Evolutionary conservation across 2,329 filamentous ascomycete genomes (phyloP).

Genomic region (Microcyclospora tardicrescens): DNA sequence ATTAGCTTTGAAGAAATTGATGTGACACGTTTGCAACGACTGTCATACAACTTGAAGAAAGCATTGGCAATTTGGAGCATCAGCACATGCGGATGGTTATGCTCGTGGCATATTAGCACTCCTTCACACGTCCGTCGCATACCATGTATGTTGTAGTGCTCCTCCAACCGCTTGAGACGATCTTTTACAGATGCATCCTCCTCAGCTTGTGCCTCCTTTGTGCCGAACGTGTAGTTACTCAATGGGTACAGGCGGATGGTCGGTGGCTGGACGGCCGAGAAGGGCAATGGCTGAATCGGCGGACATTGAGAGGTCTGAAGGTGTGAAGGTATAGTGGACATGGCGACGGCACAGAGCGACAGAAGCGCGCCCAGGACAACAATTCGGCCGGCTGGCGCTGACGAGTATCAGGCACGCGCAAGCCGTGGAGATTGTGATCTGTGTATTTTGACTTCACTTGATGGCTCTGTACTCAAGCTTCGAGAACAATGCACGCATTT

Average conservation of each 20-base stretch:
- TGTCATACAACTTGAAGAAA: slow-evolving; percentile 77
- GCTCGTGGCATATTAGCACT: slow-evolving; percentile 94
- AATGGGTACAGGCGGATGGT: slow-evolving; percentile 80
- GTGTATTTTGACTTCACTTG: too few species aligned
- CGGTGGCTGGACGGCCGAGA: slow-evolving; percentile 78
- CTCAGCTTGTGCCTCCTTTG: slow-evolving; percentile 95
- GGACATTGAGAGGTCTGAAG: slow-evolving; percentile 15
- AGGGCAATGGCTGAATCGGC: slow-evolving; percentile 38
- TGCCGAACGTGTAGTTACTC: slow-evolving; percentile 97
- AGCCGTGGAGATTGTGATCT: too few species aligned
- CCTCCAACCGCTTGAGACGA: slow-evolving; percentile 83
- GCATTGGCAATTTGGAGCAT: slow-evolving; percentile 99
- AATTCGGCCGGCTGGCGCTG: not conserved
- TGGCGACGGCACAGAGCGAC: slow-evolving; percentile 4
- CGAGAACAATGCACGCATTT: too few species aligned
- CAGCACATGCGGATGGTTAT: slow-evolving; percentile 95
- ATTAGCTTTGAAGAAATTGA: not conserved
- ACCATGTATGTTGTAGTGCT: slow-evolving; percentile 81
- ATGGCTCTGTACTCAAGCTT: too few species aligned
- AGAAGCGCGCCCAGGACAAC: not conserved
- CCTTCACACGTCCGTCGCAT: slow-evolving; percentile 97
- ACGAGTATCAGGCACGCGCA: too few species aligned
- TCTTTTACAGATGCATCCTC: slow-evolving; percentile 93
- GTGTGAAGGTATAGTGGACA: slow-evolving; percentile 18
- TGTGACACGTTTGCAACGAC: not conserved